Evolutionary conservation across 2,329 filamentous ascomycete species (phyloP), one percentile per base, ranked within the genome.

Genomic region (Hyphodiscus sp.): DNA sequence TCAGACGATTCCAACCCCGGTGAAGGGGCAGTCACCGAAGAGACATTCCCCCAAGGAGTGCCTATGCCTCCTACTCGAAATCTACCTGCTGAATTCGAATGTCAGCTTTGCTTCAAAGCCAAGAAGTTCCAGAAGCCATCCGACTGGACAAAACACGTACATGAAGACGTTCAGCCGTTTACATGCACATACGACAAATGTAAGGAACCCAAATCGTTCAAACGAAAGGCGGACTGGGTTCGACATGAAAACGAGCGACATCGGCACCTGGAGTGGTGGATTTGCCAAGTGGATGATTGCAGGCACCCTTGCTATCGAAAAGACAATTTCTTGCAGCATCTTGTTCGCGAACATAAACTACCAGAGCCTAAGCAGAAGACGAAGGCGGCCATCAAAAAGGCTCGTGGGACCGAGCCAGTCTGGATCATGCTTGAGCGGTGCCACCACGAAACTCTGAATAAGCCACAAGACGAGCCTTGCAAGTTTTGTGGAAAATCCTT

Each of bases 91-190:
- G 85, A 92, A 65, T 92, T 96, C 57, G 91, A 96, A 72, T 96
- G 91, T 62, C 86, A 87, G 41, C 74, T 96, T 20, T 96, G 91
- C 72, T 96, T 89, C 73, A 82, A 85, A 61, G 79, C 84, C 50
- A 95, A 94, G 75, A 89, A 84, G 63, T 91, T 94, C 63, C 82
- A 85, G 63, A 96, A 96, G 69, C 91, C 91, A 16, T 96, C 91
- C 0, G 91, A 96, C 70, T 96, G 91, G 91, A 95, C 91, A 1
- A 96, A 96, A 68, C 91, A 96, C 65, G 89, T 96, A 0, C 89
- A 95, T 63, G 91, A 96, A 70, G 91, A 96, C 67, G 83, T 96
- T 1, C 88, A 94, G 67, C 91, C 91, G 0, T 96, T 96, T 62
- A 95, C 89, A 2, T 96, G 91, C 70, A 96, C 91, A 0, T 96